Base-by-base conservation (phyloP, 1,139 yeast species). In the Blastobotrys aristatus region DNA sequence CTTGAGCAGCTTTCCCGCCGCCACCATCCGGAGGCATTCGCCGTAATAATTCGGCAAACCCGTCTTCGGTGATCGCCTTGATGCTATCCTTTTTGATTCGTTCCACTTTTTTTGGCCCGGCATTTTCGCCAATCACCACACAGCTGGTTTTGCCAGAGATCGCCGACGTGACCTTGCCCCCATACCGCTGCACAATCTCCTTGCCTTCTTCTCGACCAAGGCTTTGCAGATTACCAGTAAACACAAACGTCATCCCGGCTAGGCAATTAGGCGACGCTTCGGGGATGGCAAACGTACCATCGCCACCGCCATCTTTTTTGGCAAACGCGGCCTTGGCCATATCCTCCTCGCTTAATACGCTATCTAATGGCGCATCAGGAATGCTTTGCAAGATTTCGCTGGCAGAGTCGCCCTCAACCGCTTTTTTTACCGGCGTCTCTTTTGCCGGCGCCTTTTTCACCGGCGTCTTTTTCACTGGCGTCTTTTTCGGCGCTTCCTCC, bases 1-100 rank as follows among this genome's bases (percentile, higher is more conserved):
- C 79, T 50, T 77, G 75, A 0, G 97, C 97, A 1, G 73, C 78
- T 14, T 70, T 84, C 16, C 95, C 87, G 38, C 77, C 77, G 0
- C 98, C 98, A 26, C 98, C 98, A 56, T 84, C 90, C 4, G 82
- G 83, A 0, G 98, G 98, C 95, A 92, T 87, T 10, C 79, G 76
- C 14, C 73, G 62, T 46, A 92, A 73, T 53, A 92, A 71, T 56
- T 82, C 79, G 40, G 86, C 68, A 58, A 94, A 89, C 0, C 98
- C 98, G 5, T 78, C 85, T 63, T 92, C 96, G 59, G 81, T 82
- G 50, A 92, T 84, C 24, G 95, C 87, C 64, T 90, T 90, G 47
- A 87, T 78, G 10, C 78, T 76, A 54, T 82, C 70, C 47, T 79
- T 76, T 57, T 79, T 82, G 58, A 94, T 92, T 60, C 84, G 87